Base-by-base conservation (phyloP, 331 rosid species). In the Malus hybrid region DNA sequence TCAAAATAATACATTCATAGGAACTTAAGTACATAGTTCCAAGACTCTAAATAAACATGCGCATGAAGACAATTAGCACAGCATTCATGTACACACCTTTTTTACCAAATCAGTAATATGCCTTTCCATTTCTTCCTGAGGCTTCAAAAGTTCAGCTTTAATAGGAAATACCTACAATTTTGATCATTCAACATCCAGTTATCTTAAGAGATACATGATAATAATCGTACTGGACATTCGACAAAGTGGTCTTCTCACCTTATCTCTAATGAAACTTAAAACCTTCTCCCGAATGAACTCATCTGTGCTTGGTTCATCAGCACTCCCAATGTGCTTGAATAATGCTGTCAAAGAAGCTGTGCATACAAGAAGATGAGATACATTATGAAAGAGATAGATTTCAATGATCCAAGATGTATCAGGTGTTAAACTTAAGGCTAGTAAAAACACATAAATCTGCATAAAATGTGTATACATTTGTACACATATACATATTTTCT, bases 31-130 rank as follows among this genome's bases (percentile, higher is more conserved):
- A 44, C 16, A 44, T 2, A 12, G 15, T 22, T 28, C 7, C 14
- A 33, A 16, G 44, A 50, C 34, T 33, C 33, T 72, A 44, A 44
- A 44, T 44, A 60, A 59, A 39, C 33, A 71, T 36, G 66, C 57
- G 55, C 19, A 66, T 75, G 73, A 60, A 76, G 77, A 15, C 16
- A 12, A 44, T 12, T 44, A 5, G 4, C 13, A 44, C 52, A 12
- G 52, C 52, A 44, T 11, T 44, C 52, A 44, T 44, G 52, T 12
- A 44, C 52, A 44, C 66, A 89, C 97, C 89, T 86, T 95, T 82
- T 95, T 95, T 77, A 95, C 89, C 80, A 95, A 82, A 83, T 95
- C 97, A 71, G 99, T 94, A 77, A 90, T 94, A 78, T 92, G 97
- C 73, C 96, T 87, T 85, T 94, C 97, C 99, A 92, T 94, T 82